Conservation (phyloP, 495 filamentous ascomycete genomes). For the Penicillium roqueforti region DNA sequence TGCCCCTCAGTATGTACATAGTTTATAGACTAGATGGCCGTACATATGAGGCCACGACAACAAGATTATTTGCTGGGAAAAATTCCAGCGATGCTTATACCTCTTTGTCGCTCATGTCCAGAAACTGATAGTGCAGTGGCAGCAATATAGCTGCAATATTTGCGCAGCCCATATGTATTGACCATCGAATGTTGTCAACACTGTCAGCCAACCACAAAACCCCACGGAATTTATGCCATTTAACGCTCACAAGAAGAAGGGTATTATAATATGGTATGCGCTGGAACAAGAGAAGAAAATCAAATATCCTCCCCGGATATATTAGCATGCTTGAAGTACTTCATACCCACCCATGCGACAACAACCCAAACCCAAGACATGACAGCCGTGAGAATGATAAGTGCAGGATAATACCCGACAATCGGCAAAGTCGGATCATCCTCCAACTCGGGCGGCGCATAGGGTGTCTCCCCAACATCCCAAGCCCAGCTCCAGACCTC, state of each 20-base stretch:
- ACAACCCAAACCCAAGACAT: constrained; percentile 99
- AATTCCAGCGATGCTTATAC: neutral
- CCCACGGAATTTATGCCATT: neutral
- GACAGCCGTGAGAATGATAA: constrained; percentile 86
- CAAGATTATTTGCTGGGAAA: neutral
- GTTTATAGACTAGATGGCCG: neutral
- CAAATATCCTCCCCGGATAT: constrained; percentile 58
- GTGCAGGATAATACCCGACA: constrained; percentile 91
- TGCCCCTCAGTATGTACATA: neutral
- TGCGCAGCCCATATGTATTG: neutral
- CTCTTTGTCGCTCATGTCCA: neutral
- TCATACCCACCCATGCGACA: constrained; percentile 97
- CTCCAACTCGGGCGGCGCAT: constrained; percentile 87
- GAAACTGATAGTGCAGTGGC: neutral
- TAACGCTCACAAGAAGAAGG: constrained; percentile 6
- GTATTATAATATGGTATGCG: neutral
- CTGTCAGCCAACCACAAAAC: neutral
- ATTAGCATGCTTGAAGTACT: constrained; percentile 97
- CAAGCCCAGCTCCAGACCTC: constrained; percentile 99
- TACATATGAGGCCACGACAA: neutral
- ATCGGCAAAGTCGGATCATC: constrained; percentile 92
- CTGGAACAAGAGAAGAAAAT: constrained; percentile 9
- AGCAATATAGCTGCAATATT: neutral
- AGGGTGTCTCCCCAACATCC: constrained; percentile 96
- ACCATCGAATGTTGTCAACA: neutral